A percentile compares a stretch with the other conserved stretches of the same genome.
Evolutionary conservation across 2,329 filamentous ascomycete genomes (phyloP).

Genomic region (Byssothecium circinans): DNA sequence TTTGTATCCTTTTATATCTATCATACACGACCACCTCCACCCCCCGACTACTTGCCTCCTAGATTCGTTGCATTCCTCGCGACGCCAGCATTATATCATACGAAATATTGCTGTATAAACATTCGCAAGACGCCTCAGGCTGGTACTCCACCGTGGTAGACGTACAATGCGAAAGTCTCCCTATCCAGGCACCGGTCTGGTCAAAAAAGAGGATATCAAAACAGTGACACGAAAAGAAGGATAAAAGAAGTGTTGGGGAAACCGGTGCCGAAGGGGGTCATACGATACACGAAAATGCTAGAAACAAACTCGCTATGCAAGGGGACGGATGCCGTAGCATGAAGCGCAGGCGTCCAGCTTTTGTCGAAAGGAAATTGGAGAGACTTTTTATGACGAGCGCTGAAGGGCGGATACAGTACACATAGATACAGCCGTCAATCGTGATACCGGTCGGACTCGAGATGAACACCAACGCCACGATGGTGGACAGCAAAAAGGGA

Average conservation of each 20-base stretch:
- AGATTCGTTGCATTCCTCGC: constrained; percentile 2
- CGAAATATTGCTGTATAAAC: constrained; percentile 5
- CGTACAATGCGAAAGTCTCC: constrained; percentile 4
- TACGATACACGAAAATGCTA: constrained; percentile 39
- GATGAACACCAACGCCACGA: constrained; percentile 10
- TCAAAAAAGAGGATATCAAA: constrained; percentile 13
- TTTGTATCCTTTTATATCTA: constrained; percentile 5
- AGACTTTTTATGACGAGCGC: constrained; percentile 45
- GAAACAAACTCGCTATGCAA: constrained; percentile 44
- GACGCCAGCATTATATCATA: constrained; percentile 1
- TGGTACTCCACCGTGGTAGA: background rate
- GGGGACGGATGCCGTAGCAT: constrained; percentile 28
- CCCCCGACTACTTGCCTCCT: constrained; percentile 1
- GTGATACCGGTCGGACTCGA: constrained; percentile 22
- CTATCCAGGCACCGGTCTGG: constrained; percentile 7
- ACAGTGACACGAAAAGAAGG: constrained; percentile 26
- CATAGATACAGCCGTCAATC: constrained; percentile 41
- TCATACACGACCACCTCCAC: constrained; percentile 9
- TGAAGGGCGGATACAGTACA: constrained; percentile 42
- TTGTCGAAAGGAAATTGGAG: constrained; percentile 32
- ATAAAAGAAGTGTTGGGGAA: constrained; percentile 19
- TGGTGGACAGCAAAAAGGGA: constrained; percentile 5
- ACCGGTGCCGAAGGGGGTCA: constrained; percentile 26
- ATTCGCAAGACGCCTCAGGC: constrained; percentile 1
- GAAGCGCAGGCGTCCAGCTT: constrained; percentile 39